Conservation (phyloP, 495 filamentous ascomycete species). For the Choiromyces venosus region DNA sequence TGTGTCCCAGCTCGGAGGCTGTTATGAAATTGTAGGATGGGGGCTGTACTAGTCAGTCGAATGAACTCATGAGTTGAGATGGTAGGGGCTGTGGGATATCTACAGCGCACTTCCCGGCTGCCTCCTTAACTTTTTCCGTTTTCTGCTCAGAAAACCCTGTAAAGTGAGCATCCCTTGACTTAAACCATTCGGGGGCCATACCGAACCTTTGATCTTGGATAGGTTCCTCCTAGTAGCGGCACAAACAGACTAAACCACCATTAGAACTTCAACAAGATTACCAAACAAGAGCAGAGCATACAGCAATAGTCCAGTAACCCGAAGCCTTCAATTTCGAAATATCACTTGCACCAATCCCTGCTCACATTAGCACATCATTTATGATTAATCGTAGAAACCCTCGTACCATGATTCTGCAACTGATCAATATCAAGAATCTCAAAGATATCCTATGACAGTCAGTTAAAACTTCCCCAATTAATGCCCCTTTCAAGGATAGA, state of each 20-base stretch:
- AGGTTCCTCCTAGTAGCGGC: slow-evolving; percentile 60
- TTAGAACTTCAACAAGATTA: background rate
- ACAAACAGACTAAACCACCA: slow-evolving; percentile 52
- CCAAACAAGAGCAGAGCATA: slow-evolving; percentile 40
- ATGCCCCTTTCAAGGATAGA: background rate
- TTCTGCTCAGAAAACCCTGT: slow-evolving; percentile 66
- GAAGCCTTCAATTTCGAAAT: slow-evolving; percentile 68
- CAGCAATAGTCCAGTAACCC: slow-evolving; percentile 66
- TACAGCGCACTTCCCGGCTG: slow-evolving; percentile 65
- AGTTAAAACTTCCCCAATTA: background rate
- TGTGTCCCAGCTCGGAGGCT: slow-evolving; percentile 63
- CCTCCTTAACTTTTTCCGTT: slow-evolving; percentile 77
- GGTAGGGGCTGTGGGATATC: slow-evolving; percentile 15
- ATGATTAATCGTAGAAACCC: background rate
- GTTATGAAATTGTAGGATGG: slow-evolving; percentile 67
- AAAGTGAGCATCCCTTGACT: background rate
- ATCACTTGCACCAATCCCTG: slow-evolving; percentile 66
- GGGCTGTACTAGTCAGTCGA: slow-evolving; percentile 48
- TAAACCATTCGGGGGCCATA: background rate
- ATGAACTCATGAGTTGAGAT: background rate
- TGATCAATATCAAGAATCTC: slow-evolving; percentile 67
- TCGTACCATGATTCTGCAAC: slow-evolving; percentile 64
- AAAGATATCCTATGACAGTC: slow-evolving; percentile 28
- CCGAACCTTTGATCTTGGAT: slow-evolving; percentile 63
- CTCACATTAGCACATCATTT: slow-evolving; percentile 19